Evolutionary conservation across 306 rosid genomes (phyloP), one percentile per base, ranked within the genome.

Genomic region (Pterocarpus macrocarpus): DNA sequence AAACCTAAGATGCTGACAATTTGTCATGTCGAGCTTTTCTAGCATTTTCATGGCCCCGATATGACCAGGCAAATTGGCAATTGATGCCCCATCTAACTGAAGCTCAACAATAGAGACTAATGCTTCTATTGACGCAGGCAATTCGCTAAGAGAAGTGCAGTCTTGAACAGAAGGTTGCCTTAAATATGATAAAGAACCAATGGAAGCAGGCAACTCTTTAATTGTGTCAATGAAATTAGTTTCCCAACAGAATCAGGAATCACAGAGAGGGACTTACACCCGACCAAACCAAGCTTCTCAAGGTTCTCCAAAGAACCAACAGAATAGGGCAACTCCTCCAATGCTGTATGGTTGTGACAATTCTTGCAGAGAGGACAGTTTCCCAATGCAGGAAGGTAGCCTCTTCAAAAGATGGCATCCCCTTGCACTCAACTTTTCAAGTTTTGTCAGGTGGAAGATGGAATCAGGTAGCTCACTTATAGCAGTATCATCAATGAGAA

Each of bases 221-320:
- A 22, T 30, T 79, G 57, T 38, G 57, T 47, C 36, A 90, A 70
- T 32, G 80, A 76, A 47, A 5, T 73, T 39, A 90, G 78, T 7
- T 69, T 34, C 5, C 83, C 85, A 34, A 85, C 22, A 57, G 92
- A 85, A 35, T 76, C 76, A 53, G 89, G 90, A 73, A 88, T 56
- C 6, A 57, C 35, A 4, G 83, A 71, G 69, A 90, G 85, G 28
- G 92, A 87, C 8, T 14, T 0, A 77, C 92, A 90, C 84, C 85
- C 53, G 33, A 55, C 15, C 84, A 86, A 69, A 61, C 75, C 53
- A 43, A 90, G 82, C 38, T 4, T 83, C 88, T 81, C 87, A 72
- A 90, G 94, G 64, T 87, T 88, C 71, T 44, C 65, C 81, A 90
- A 76, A 39, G 73, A 76, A 43, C 92, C 92, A 81, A 90, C 65